Evolutionary conservation across 495 filamentous ascomycete genomes (phyloP).

Genomic region (Massariosphaeria phaeospora): DNA sequence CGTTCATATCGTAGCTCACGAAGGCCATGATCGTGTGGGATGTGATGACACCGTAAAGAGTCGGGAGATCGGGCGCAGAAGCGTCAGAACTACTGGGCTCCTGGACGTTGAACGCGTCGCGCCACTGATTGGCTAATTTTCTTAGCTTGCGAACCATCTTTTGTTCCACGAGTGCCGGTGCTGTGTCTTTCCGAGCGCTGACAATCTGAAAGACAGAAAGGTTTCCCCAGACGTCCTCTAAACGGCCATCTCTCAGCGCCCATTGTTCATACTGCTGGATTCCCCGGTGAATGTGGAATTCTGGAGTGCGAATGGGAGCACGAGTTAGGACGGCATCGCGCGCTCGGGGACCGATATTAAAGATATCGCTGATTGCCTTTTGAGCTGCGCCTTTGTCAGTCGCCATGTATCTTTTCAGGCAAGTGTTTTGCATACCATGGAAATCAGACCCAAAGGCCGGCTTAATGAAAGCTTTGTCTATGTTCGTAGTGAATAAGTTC

Average conservation of each 20-base stretch:
- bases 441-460: slow-evolving; percentile 27
- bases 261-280: slow-evolving; percentile 36
- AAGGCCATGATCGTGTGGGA: slow-evolving; percentile 37
- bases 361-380: slow-evolving; percentile 32
- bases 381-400: slow-evolving; percentile 19
- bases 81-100: slow-evolving; percentile 18
- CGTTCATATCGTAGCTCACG: slow-evolving; percentile 30
- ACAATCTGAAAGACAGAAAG: slow-evolving; percentile 36
- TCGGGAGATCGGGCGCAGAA: slow-evolving; percentile 29
- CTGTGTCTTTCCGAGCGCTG: slow-evolving; percentile 14
- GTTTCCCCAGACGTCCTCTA: slow-evolving; percentile 23
- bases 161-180: slow-evolving; percentile 9
- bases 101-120: slow-evolving; percentile 28
- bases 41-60: slow-evolving; percentile 38
- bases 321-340: slow-evolving; percentile 29
- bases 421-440: slow-evolving; percentile 9
- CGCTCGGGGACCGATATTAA: slow-evolving; percentile 35
- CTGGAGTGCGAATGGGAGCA: slow-evolving; percentile 19
- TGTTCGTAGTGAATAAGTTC: slow-evolving; percentile 48
- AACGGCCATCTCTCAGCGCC: slow-evolving; percentile 32
- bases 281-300: slow-evolving; percentile 16
- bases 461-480: slow-evolving; percentile 48
- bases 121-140: slow-evolving; percentile 21
- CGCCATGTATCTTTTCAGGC: not conserved
- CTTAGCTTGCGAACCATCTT: slow-evolving; percentile 27